Evolutionary conservation across 139 green algal species (phyloP).

Genomic region (Micractinium conductrix): DNA sequence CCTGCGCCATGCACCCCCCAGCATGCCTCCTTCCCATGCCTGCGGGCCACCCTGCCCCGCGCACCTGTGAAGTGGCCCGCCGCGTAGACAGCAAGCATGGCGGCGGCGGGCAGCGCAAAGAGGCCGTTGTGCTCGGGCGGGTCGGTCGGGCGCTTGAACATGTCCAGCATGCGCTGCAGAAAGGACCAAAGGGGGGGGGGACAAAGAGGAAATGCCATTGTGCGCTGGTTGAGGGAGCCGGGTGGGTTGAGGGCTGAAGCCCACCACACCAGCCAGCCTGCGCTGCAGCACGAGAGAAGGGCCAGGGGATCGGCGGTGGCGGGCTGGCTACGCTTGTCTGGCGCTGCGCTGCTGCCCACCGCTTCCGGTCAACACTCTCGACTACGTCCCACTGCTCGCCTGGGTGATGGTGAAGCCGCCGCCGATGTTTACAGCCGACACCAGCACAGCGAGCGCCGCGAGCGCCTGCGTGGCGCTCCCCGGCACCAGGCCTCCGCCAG

Average conservation of each 20-base stretch:
- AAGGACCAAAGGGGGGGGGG: neutral
- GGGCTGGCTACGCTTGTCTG: no score
- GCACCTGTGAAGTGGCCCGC: conserved; percentile 50
- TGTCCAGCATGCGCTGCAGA: conserved; percentile 87
- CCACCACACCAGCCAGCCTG: no score
- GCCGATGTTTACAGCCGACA: conserved; percentile 87
- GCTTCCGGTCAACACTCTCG: no score
- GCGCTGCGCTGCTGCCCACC: no score
- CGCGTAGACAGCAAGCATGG: conserved; percentile 59
- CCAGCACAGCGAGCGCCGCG: conserved; percentile 70
- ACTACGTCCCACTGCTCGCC: neutral
- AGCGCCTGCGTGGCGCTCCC: conserved; percentile 62
- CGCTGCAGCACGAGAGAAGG: no score
- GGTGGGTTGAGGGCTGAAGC: no score
- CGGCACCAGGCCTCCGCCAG: conserved; percentile 72
- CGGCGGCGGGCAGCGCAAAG: conserved; percentile 67
- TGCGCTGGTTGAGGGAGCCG: neutral
- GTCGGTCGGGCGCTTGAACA: conserved; percentile 91
- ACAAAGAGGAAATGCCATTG: neutral
- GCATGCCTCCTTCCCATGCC: no score
- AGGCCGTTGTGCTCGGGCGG: conserved; percentile 85
- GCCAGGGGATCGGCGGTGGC: no score
- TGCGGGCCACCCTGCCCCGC: neutral
- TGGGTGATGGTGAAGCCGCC: conserved; percentile 90
- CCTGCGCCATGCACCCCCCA: no score